Evolutionary conservation across 768 basidiomycete species (phyloP).

Genomic region (Butyriboletus loyo): DNA sequence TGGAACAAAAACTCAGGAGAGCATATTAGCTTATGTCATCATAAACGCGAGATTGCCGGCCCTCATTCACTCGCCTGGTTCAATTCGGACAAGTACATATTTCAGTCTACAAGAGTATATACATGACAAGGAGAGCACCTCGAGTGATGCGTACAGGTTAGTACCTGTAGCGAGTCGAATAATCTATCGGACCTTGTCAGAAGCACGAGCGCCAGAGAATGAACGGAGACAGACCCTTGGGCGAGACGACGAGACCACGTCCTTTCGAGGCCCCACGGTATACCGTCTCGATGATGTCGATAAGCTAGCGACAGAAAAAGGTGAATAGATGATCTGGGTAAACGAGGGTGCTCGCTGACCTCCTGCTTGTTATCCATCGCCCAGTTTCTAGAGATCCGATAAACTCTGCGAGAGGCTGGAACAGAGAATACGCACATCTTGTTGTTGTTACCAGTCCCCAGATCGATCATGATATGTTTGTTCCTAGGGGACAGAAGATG

Average conservation of each 20-base stretch:
- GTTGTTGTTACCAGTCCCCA: constrained; percentile 99
- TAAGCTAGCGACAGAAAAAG: constrained; percentile 53
- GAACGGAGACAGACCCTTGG: constrained; percentile 63
- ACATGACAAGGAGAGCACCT: background rate
- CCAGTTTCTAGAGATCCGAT: constrained; percentile 73
- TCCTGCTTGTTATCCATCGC: constrained; percentile 99
- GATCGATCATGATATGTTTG: constrained; percentile 99
- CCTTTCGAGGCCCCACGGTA: constrained; percentile 98
- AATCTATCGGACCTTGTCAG: constrained; percentile 45
- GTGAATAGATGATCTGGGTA: background rate
- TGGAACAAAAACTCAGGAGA: background rate
- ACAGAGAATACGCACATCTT: constrained; percentile 71
- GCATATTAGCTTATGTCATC: constrained; percentile 25
- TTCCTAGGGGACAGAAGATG: constrained; percentile 51
- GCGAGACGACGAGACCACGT: constrained; percentile 94
- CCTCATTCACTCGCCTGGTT: constrained; percentile 9
- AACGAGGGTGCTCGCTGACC: constrained; percentile 39
- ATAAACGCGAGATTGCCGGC: constrained; percentile 26
- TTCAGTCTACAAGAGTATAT: background rate
- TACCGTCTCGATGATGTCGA: constrained; percentile 97
- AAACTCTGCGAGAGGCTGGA: background rate
- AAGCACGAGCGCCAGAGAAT: background rate
- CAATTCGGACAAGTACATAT: background rate
- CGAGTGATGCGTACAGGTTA: constrained; percentile 20
- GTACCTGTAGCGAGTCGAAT: constrained; percentile 80